Evolutionary conservation across 139 green algal species (phyloP), one percentile per base, ranked within the genome.

Genomic region (Tetraselmis striata): DNA sequence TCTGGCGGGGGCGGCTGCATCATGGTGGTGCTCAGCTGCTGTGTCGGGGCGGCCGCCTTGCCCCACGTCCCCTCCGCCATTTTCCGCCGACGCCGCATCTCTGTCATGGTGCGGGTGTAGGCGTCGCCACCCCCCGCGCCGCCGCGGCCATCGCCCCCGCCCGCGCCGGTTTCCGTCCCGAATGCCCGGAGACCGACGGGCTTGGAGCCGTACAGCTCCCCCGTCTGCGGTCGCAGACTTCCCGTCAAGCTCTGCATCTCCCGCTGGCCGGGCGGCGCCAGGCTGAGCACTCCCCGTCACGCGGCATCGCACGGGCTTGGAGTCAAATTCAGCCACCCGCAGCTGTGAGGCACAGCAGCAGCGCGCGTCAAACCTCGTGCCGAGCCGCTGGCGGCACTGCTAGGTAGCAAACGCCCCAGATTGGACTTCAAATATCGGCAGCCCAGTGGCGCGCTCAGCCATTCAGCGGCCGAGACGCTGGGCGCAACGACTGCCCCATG

Each of bases 261-360:
- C n/a, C n/a, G n/a, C n/a, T n/a, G n/a, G 86, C 31, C 83, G 81
- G 23, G 81, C 79, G 32, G 88, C 25, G 1, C 86, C 86, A 29
- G 89, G 86, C 25, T 83, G 80, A 0, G 74, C 86, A 0, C 82
- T 88, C 25, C 89, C 89, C 1, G 82, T 89, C 24, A 92, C 31
- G 0, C 31, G 81, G 75, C 85, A 90, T 0, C 27, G 29, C 27
- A 90, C 77, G 0, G 87, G 82, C 75, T 83, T 31, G 26, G 85
- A 86, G 77, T 91, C 86, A 77, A 90, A 90, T 84, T 90, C 86
- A 23, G 89, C 81, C 27, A 92, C 75, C 26, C 31, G 76, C 1
- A 92, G 67, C 88, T 90, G 84, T n/a, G n/a, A n/a, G n/a, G n/a
- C n/a, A n/a, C n/a, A n/a, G n/a, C n/a, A n/a, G n/a, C n/a, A n/a